Evolutionary conservation across 78 protist genomes (phyloP), one percentile per base, ranked within the genome.

Genomic region (Polysphondylium violaceum): DNA sequence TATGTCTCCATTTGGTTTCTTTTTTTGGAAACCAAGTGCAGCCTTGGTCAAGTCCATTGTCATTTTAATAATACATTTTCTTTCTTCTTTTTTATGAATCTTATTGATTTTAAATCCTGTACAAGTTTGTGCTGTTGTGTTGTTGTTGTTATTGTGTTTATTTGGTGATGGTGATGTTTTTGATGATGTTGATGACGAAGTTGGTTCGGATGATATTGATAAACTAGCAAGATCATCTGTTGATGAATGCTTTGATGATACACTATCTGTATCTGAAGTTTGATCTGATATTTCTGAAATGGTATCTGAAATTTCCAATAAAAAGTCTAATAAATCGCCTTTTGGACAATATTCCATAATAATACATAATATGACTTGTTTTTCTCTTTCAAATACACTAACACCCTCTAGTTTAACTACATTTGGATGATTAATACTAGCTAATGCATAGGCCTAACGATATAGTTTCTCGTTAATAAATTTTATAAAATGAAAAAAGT

Each of bases 271-370:
- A n/a, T n/a, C n/a, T n/a, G n/a, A n/a, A n/a, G n/a, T n/a, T n/a
- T n/a, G n/a, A n/a, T n/a, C n/a, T n/a, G n/a, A n/a, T n/a, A n/a
- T n/a, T n/a, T n/a, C n/a, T n/a, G n/a, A n/a, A n/a, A n/a, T n/a
- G n/a, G 67, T 4, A 59, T 59, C 33, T 33, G 53, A 77, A 27
- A 79, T n/a, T 21, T 69, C 91, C 31, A 64, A 43, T 33, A 83
- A 56, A 40, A 83, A 83, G 25, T 83, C 91, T 43, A 83, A 58
- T 31, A 83, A 56, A 58, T 83, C 91, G 41, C 91, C 91, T 19
- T 58, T 40, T 56, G 50, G 47, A 58, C 91, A 83, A 58, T 55
- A 83, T 27, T 83, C 91, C 71, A 69, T 55, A 33, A 83, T 69
- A 31, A 83, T 83, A 19, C 55, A 58, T 1, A 83, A 29, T 23